Base-by-base conservation (phyloP, 1,139 yeast species). In the Meyerozyma guilliermondii region DNA sequence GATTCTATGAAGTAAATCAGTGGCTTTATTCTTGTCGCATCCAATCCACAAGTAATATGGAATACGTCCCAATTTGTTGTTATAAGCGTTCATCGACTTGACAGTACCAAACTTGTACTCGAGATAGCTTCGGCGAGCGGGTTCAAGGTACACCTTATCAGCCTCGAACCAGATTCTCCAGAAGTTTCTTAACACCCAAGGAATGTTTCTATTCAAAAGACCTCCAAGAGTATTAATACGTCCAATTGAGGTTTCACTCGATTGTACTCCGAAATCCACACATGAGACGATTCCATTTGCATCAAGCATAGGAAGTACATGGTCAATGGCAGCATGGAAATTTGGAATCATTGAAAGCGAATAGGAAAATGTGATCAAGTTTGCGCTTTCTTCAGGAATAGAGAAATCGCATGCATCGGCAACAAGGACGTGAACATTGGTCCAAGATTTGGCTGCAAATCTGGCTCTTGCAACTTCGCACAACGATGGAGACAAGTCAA, bases 131-230 rank as follows among this genome's bases (percentile, higher is more conserved):
- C 95, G 78, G 65, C 95, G 79, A 6, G 89, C 75, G 33, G 89
- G 81, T 57, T 86, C 95, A 52, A 86, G 72, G 54, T 80, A 83
- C 3, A 86, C 95, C 50, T 83, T 77, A 61, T 86, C 95, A 43
- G 85, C 83, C 62, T 86, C 95, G 62, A 86, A 86, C 95, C 95
- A 86, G 43, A 83, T 69, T 58, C 89, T 75, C 95, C 95, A 86
- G 59, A 86, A 86, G 37, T 87, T 83, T 58, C 95, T 71, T 43
- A 79, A 72, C 43, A 83, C 50, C 94, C 94, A 86, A 33, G 88
- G 83, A 48, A 80, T 82, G 57, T 84, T 84, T 57, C 94, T 73
- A 53, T 80, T 76, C 27, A 75, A 74, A 50, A 81, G 67, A 7
- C 94, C 94, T 41, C 94, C 94, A 33, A 85, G 66, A 7, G 91